These are phyloP conservation scores for Trichoderma lentiforme DNA, from an alignment of 2,329 filamentous ascomycete species.

Conservation along the genomic window DNA sequence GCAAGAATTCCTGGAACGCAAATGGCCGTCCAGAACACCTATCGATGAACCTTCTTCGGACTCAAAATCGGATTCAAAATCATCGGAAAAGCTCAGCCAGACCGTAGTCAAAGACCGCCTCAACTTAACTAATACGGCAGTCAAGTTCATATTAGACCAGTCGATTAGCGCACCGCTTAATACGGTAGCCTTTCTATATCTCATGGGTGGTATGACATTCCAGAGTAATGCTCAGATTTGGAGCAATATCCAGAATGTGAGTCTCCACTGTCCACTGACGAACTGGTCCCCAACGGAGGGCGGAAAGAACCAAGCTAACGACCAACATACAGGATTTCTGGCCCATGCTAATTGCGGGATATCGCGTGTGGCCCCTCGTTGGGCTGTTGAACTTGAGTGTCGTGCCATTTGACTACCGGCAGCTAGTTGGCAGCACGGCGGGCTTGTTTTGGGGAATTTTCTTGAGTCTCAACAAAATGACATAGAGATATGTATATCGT, in stretches of 20 bases:
- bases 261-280: neutral
- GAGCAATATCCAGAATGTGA: neutral
- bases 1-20: conserved; percentile 13
- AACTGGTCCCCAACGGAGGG: neutral
- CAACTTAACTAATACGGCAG: conserved; percentile 2
- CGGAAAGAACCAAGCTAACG: neutral
- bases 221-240: conserved; percentile 9
- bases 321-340: conserved; percentile 8
- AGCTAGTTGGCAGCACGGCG: conserved; percentile 9
- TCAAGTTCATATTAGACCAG: conserved; percentile 15
- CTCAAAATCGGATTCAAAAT: neutral
- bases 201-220: conserved; percentile 15
- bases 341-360: conserved; percentile 17
- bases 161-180: conserved; percentile 10
- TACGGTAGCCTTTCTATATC: conserved; percentile 11
- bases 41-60: neutral
- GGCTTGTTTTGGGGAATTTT: conserved; percentile 11
- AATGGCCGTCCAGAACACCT: conserved; percentile 2
- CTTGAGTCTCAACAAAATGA: conserved; percentile 12
- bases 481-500: neutral
- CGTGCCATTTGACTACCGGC: conserved; percentile 16
- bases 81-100: neutral
- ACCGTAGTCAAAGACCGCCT: neutral
- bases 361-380: conserved; percentile 14
- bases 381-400: conserved; percentile 10